These are phyloP conservation scores for Neoboletus brunneissimus DNA, from an alignment of 768 basidiomycete genomes.

Conservation along the genomic window DNA sequence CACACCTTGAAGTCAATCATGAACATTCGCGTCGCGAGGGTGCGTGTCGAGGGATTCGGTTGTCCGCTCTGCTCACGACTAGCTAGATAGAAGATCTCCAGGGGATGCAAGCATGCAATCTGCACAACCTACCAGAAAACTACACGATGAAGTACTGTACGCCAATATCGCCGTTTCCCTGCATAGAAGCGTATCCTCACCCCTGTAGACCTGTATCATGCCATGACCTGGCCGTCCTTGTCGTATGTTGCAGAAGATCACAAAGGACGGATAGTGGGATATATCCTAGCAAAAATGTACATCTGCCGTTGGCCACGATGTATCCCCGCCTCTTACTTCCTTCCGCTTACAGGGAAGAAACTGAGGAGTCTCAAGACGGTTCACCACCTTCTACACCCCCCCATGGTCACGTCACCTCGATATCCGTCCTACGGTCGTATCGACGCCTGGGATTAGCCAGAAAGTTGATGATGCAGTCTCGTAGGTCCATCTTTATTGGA, in stretches of 20 bases:
- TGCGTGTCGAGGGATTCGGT: constrained; percentile 8
- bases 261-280: constrained; percentile 88
- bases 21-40: constrained; percentile 33
- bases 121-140: constrained; percentile 92
- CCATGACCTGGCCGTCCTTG: constrained; percentile 88
- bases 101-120: constrained; percentile 92
- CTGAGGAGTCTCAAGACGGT: constrained; percentile 41
- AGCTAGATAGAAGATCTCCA: constrained; percentile 78
- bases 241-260: constrained; percentile 92
- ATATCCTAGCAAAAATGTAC: constrained; percentile 95
- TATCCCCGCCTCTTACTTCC: constrained; percentile 25
- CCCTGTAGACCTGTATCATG: constrained; percentile 79
- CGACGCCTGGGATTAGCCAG: constrained; percentile 90
- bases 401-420: constrained; percentile 95
- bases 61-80: constrained; percentile 14
- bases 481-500: constrained; percentile 46
- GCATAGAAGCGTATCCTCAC: background rate
- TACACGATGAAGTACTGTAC: constrained; percentile 79
- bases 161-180: constrained; percentile 18
- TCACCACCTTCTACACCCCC: constrained; percentile 50
- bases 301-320: constrained; percentile 20
- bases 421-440: constrained; percentile 89
- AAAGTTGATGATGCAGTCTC: constrained; percentile 90
- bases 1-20: constrained; percentile 9
- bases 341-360: constrained; percentile 51